Base-by-base conservation (phyloP, 768 basidiomycete species). In the Leucosporidium creatinivorum region DNA sequence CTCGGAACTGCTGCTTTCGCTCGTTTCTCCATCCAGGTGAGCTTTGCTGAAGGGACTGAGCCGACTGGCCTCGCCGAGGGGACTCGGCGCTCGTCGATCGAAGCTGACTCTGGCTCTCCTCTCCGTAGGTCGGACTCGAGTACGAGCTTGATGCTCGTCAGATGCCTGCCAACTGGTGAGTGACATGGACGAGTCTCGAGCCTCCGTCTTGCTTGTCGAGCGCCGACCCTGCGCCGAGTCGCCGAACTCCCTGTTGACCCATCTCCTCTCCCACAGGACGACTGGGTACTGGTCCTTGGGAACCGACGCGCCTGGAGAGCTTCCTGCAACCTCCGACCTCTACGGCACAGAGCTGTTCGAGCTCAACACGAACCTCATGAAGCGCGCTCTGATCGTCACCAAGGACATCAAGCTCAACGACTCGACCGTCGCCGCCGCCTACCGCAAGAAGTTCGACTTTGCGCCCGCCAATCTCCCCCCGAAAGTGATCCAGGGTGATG, bases 141-240 rank as follows among this genome's bases (percentile, higher is more conserved):
- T 80, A 80, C 75, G 81, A 81, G 73, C 62, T 82, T 60, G 81
- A 82, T 66, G 74, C 81, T 21, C 75, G 81, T 8, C 79, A 82
- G 70, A 80, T 77, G 28, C 80, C 80, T 2, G 39, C 62, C 13
- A 76, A 78, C 63, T 80, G 77, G 75, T 47, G 77, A 5, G 79
- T 80, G 0, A 81, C 81, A 1, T 81, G 6, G 7, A 13, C 17
- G 25, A 26, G 50, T n/a, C n/a, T n/a, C n/a, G n/a, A n/a, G n/a
- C n/a, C n/a, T n/a, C n/a, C n/a, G n/a, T n/a, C n/a, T n/a, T 33
- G 33, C 39, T 17, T 15, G 13, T 44, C 39, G 39, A 15, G 15
- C 8, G 39, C 39, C 39, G 39, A 44, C 8, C 39, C 39, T 44
- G 8, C 8, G 3, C 39, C 39, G 8, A 2, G 8, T 44, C 39